Conservation (phyloP, 176 grass and related monocot genomes). For the Oryza longistaminata region DNA sequence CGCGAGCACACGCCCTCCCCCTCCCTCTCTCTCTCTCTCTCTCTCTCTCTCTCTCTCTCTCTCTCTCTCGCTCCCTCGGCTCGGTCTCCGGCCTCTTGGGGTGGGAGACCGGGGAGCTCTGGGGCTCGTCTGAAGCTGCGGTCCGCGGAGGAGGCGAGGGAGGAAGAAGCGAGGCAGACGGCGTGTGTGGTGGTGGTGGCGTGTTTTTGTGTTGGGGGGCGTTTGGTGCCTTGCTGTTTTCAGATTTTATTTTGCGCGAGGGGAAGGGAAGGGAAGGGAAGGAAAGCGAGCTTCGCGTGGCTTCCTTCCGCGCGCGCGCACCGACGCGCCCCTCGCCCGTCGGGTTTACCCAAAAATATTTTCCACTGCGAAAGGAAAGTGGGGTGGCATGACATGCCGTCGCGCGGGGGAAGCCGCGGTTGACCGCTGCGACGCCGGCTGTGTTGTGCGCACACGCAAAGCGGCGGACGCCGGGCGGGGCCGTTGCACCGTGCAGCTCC, state of each 20-base stretch:
- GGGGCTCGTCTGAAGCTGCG: not conserved
- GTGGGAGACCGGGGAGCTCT: not conserved
- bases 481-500: too few relatives aligned
- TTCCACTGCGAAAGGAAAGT: not conserved
- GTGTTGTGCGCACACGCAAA: not conserved
- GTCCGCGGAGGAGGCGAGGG: slow-evolving; percentile 16
- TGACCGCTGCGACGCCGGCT: not conserved
- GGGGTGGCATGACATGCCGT: not conserved
- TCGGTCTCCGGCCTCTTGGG: not conserved
- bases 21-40: not conserved
- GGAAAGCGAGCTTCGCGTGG: slow-evolving; percentile 39
- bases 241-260: slow-evolving; percentile 19
- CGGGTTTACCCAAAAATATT: not conserved
- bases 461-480: too few relatives aligned
- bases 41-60: not conserved
- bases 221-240: slow-evolving; percentile 51
- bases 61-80: not conserved
- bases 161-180: not conserved
- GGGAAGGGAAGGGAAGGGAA: not conserved
- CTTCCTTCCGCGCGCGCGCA: slow-evolving; percentile 27
- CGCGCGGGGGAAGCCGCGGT: not conserved
- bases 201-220: not conserved
- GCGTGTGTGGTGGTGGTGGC: slow-evolving; percentile 33
- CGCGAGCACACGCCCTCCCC: not conserved
- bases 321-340: not conserved